Percentiles rank a stretch among this genome's conserved stretches.
Conservation (phyloP, 257 asterid genomes). For the Solanum acaule region DNA sequence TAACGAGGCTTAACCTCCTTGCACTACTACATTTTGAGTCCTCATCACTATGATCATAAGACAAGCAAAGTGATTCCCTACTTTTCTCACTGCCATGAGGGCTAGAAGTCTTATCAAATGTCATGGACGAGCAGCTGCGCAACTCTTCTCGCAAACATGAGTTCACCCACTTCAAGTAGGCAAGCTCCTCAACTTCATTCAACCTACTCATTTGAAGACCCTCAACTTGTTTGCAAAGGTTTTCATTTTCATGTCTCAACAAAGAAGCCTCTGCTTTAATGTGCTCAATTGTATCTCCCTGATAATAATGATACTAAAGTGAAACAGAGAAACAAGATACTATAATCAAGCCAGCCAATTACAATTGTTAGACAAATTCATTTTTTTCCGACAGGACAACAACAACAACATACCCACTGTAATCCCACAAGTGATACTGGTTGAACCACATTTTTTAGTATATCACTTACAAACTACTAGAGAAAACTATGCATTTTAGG, state of each 20-base stretch:
- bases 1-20: conserved; percentile 42
- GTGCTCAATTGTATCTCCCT: conserved; percentile 54
- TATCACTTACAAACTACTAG: neutral
- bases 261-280: conserved; percentile 72
- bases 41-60: conserved; percentile 44
- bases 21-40: conserved; percentile 37
- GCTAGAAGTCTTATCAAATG: conserved; percentile 30
- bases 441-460: conserved; percentile 3
- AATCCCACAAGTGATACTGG: neutral
- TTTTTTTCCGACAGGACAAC: no score
- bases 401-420: no score
- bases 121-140: conserved; percentile 31
- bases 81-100: conserved; percentile 32
- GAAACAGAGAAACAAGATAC: neutral
- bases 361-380: neutral
- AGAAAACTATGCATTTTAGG: neutral
- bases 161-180: conserved; percentile 82
- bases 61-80: conserved; percentile 47
- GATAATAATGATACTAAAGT: conserved; percentile 2
- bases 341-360: neutral
- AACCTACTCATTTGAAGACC: conserved; percentile 80
- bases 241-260: conserved; percentile 66
- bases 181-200: conserved; percentile 94
- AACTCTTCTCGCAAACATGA: conserved; percentile 76
- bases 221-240: conserved; percentile 88